These are phyloP conservation scores for Galerina marginata DNA, from an alignment of 768 basidiomycete species.

Conservation along the genomic window DNA sequence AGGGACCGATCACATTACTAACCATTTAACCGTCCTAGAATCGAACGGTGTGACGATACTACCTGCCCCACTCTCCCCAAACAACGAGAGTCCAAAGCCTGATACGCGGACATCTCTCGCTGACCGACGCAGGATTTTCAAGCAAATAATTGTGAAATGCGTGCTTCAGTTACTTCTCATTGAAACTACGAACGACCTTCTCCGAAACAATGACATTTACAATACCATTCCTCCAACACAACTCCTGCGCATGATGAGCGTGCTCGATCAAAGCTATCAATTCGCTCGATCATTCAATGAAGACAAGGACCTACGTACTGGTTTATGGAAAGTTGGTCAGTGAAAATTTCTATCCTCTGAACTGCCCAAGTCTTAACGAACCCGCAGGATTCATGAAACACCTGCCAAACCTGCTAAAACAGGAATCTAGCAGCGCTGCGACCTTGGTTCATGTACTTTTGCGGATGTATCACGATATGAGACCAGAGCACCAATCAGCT, in stretches of 20 bases:
- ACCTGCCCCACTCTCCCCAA: slow-evolving; percentile 88
- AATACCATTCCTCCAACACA: slow-evolving; percentile 93
- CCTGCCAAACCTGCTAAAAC: slow-evolving; percentile 94
- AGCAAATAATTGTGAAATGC: slow-evolving; percentile 99
- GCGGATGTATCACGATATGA: slow-evolving; percentile 91
- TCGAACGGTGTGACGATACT: slow-evolving; percentile 69
- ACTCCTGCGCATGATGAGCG: slow-evolving; percentile 90
- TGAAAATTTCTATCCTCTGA: not conserved
- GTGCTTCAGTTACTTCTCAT: slow-evolving; percentile 95
- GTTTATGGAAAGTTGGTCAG: slow-evolving; percentile 99
- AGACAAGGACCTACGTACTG: slow-evolving; percentile 95
- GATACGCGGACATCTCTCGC: slow-evolving; percentile 59
- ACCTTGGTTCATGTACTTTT: slow-evolving; percentile 92
- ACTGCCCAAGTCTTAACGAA: not conserved
- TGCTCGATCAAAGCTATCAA: slow-evolving; percentile 96
- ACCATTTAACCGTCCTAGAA: slow-evolving; percentile 45
- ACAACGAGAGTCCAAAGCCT: slow-evolving; percentile 52
- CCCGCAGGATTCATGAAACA: slow-evolving; percentile 97
- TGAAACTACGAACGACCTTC: slow-evolving; percentile 94
- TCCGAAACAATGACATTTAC: slow-evolving; percentile 93
- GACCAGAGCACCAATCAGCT: slow-evolving; percentile 86
- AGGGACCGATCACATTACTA: not conserved
- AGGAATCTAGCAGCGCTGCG: slow-evolving; percentile 96
- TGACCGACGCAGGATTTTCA: slow-evolving; percentile 87
- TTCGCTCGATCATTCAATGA: slow-evolving; percentile 98